A percentile compares a stretch with the other conserved stretches of the same genome.
Conservation (phyloP, 78 protist genomes). For the Cavenderia fasciculata region DNA sequence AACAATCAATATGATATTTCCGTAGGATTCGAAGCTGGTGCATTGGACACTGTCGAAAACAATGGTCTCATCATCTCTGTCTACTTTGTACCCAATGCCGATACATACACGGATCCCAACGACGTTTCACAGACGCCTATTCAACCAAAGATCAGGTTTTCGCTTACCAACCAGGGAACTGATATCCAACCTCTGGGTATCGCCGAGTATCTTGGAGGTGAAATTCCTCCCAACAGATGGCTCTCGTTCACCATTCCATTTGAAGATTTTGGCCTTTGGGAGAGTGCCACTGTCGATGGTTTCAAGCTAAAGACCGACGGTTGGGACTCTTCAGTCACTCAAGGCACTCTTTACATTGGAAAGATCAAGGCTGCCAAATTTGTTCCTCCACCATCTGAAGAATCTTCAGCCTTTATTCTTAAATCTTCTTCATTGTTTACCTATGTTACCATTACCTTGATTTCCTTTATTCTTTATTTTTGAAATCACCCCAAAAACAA, state of each 20-base stretch:
- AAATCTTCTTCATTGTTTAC: too few relatives aligned
- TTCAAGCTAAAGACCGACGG: neutral
- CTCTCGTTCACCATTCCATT: conserved; percentile 36
- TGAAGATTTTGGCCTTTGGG: conserved; percentile 27
- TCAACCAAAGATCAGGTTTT: neutral
- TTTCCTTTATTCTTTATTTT: too few relatives aligned
- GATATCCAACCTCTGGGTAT: conserved; percentile 10
- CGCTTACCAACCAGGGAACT: neutral
- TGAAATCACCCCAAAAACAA: too few relatives aligned
- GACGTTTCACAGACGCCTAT: neutral
- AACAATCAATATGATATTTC: too few relatives aligned
- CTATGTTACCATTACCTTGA: too few relatives aligned
- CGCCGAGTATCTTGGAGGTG: conserved; percentile 45
- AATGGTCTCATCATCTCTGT: neutral
- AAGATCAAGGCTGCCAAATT: neutral
- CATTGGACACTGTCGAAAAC: neutral
- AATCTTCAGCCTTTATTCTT: neutral
- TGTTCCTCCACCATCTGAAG: neutral
- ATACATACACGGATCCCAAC: neutral
- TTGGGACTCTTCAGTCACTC: neutral
- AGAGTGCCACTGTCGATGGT: conserved; percentile 15
- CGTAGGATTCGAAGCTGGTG: too few relatives aligned
- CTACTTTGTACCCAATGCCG: neutral
- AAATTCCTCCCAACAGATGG: conserved; percentile 34
- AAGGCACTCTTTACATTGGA: neutral